These are phyloP conservation scores for Daphne laureola DNA, from an alignment of 441 rosid species.

Conservation along the genomic window DNA sequence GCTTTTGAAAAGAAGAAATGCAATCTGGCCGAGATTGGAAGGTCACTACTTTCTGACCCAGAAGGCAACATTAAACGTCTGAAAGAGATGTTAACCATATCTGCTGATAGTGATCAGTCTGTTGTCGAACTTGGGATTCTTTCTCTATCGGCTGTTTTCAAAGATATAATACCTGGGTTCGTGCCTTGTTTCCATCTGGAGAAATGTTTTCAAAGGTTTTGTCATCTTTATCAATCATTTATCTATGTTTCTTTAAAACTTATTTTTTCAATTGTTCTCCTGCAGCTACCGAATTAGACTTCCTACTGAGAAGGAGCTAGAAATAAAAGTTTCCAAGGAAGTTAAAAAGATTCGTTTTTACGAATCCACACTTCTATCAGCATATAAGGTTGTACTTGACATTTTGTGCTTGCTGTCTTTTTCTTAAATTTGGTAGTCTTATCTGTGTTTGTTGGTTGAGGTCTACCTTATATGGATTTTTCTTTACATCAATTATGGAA, in stretches of 20 bases:
- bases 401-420: neutral
- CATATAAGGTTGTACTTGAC: conserved; percentile 61
- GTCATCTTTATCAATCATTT: neutral
- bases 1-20: conserved; percentile 54
- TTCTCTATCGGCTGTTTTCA: conserved; percentile 86
- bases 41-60: conserved; percentile 65
- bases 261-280: conserved; percentile 11
- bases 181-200: conserved; percentile 5
- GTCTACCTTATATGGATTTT: no score
- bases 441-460: no score
- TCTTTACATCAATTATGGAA: no score
- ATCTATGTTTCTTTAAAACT: neutral
- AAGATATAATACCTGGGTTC: conserved; percentile 93
- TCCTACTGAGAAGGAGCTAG: conserved; percentile 93
- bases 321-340: conserved; percentile 95
- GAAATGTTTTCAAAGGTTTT: no score
- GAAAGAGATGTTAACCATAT: conserved; percentile 66
- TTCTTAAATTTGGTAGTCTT: no score
- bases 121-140: conserved; percentile 63
- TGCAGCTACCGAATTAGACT: conserved; percentile 91
- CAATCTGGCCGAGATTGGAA: conserved; percentile 80
- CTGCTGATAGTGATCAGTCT: conserved; percentile 51
- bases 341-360: conserved; percentile 80
- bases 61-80: conserved; percentile 65
- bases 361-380: conserved; percentile 72